phyloP scores from a whole-genome alignment of 345 rosid species.

The Eucalyptus viminalis region DNA sequence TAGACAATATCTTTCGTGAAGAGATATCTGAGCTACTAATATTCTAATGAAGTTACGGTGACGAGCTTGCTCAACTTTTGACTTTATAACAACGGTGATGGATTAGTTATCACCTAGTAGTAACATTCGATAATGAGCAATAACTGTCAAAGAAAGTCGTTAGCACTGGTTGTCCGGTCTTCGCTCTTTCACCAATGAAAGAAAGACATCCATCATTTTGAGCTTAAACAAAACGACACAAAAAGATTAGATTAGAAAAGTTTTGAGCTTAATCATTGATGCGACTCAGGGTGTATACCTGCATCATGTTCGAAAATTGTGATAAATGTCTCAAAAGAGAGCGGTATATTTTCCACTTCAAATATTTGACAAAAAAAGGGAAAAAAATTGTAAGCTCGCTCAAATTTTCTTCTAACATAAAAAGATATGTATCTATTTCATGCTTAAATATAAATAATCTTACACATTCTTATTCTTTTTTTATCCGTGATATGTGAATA shows the following conservation, averaged over 20 bases:
- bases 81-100: background rate
- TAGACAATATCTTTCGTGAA: background rate
- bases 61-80: background rate
- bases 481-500: background rate
- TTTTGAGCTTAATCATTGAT: background rate
- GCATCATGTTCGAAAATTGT: too few relatives aligned
- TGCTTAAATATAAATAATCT: background rate
- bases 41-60: background rate
- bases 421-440: background rate
- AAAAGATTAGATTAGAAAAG: background rate
- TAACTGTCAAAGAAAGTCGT: background rate
- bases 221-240: background rate
- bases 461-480: background rate
- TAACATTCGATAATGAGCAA: background rate
- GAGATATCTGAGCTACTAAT: background rate
- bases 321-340: background rate
- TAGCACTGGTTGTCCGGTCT: too few relatives aligned
- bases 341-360: background rate
- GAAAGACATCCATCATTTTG: background rate
- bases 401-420: background rate
- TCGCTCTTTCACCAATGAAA: background rate
- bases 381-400: background rate
- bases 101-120: background rate
- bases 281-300: background rate
- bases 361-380: background rate